These are phyloP conservation scores for Chlorella vulgaris DNA, from an alignment of 139 green algal genomes.

Conservation along the genomic window DNA sequence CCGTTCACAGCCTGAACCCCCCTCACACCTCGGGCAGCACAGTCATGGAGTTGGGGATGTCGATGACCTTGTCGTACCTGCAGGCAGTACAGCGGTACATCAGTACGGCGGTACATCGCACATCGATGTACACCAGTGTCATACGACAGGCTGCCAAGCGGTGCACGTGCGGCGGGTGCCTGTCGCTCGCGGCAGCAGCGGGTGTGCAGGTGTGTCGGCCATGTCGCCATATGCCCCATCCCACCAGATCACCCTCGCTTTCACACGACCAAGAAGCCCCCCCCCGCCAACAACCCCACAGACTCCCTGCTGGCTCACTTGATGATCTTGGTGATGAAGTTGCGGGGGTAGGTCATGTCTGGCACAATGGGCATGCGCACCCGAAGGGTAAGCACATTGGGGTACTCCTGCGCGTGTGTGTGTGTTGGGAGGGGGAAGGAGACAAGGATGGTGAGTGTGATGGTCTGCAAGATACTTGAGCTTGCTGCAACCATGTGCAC, in stretches of 20 bases:
- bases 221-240: too few relatives aligned
- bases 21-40: conserved; percentile 97
- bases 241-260: too few relatives aligned
- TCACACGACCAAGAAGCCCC: too few relatives aligned
- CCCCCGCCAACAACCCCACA: neutral
- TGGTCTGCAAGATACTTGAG: too few relatives aligned
- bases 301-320: conserved; percentile 48
- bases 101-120: neutral
- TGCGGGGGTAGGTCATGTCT: conserved; percentile 90
- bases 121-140: too few relatives aligned
- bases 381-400: conserved; percentile 92
- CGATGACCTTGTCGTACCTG: conserved; percentile 71
- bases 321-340: conserved; percentile 99
- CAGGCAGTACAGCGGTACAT: neutral
- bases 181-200: too few relatives aligned
- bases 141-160: too few relatives aligned
- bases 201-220: too few relatives aligned
- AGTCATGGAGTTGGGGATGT: conserved; percentile 98
- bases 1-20: too few relatives aligned
- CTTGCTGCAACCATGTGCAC: too few relatives aligned
- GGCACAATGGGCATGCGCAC: conserved; percentile 97
- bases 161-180: too few relatives aligned
- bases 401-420: conserved; percentile 68
- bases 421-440: too few relatives aligned
- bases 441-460: neutral